Percentiles rank a stretch among this genome's conserved stretches.
These are phyloP conservation scores for Annulohypoxylon nitens DNA, from an alignment of 495 filamentous ascomycete species.

Conservation along the genomic window DNA sequence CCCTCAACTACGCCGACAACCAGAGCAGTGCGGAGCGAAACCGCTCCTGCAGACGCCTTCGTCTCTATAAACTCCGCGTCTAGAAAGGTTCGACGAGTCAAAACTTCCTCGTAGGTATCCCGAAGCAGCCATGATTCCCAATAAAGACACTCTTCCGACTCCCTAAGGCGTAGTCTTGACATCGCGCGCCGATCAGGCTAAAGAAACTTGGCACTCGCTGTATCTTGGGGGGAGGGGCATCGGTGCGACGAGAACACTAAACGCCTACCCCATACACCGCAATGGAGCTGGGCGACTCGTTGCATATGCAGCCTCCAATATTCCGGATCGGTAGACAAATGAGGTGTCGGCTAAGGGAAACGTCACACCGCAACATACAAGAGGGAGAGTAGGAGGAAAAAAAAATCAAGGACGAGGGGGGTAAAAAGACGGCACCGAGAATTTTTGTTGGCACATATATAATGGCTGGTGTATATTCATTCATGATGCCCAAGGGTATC, in stretches of 20 bases:
- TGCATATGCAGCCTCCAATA: slow-evolving; percentile 45
- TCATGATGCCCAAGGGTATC: slow-evolving; percentile 47
- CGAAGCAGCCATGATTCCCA: neutral
- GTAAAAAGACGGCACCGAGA: neutral
- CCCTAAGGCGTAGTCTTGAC: neutral
- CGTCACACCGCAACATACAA: slow-evolving; percentile 41
- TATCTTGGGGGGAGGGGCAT: slow-evolving; percentile 6
- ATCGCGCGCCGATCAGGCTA: slow-evolving; percentile 16
- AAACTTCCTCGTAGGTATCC: neutral
- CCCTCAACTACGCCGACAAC: neutral
- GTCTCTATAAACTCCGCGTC: neutral
- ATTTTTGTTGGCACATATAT: slow-evolving; percentile 26
- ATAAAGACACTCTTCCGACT: neutral
- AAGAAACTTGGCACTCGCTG: slow-evolving; percentile 6
- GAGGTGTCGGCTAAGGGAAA: slow-evolving; percentile 13
- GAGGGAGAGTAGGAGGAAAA: neutral
- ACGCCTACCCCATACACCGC: slow-evolving; percentile 10
- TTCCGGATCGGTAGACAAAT: slow-evolving; percentile 39
- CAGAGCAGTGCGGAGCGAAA: neutral
- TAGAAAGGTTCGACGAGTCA: neutral
- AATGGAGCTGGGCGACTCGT: slow-evolving; percentile 17
- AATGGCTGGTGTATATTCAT: slow-evolving; percentile 33
- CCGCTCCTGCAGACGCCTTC: neutral
- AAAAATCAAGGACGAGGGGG: slow-evolving; percentile 6
- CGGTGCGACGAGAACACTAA: slow-evolving; percentile 13